Conservation (phyloP, 768 basidiomycete genomes). For the Russula sp. region DNA sequence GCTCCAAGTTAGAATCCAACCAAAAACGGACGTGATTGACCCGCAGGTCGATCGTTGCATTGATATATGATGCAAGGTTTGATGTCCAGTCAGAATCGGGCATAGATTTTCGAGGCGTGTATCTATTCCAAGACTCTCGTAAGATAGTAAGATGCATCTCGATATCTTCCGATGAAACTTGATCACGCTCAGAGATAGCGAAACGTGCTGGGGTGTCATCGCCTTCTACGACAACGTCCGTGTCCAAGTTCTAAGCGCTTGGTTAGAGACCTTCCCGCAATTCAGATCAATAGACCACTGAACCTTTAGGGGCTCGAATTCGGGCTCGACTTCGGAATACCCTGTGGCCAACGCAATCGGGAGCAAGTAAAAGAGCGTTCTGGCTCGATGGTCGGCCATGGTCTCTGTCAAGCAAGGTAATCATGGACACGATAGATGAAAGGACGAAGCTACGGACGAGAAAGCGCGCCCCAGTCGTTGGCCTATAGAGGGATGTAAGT, state of each 20-base stretch:
- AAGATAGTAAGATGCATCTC: conserved; percentile 25
- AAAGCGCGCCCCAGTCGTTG: conserved; percentile 59
- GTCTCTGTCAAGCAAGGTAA: conserved; percentile 32
- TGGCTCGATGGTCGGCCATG: conserved; percentile 40
- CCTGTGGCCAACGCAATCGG: conserved; percentile 44
- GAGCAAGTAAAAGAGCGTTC: conserved; percentile 33
- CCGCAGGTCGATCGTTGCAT: conserved; percentile 35
- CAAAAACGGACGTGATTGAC: conserved; percentile 43
- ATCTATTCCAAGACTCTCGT: conserved; percentile 29
- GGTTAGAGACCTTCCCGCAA: not conserved
- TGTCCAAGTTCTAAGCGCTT: conserved; percentile 43
- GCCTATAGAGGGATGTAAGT: conserved; percentile 31
- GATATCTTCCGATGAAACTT: conserved; percentile 21
- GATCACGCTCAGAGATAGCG: conserved; percentile 25
- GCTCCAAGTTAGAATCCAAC: conserved; percentile 41
- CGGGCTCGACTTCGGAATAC: conserved; percentile 38
- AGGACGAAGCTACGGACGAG: conserved; percentile 37
- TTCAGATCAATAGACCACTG: not conserved
- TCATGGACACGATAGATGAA: not conserved
- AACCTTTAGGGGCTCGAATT: conserved; percentile 46
- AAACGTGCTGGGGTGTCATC: conserved; percentile 35
- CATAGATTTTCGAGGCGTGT: conserved; percentile 28
- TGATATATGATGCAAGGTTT: conserved; percentile 34
- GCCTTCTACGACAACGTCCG: conserved; percentile 34
- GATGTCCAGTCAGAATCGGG: conserved; percentile 39